Base-by-base conservation (phyloP, 768 basidiomycete genomes). In the Termitomyces sp. region DNA sequence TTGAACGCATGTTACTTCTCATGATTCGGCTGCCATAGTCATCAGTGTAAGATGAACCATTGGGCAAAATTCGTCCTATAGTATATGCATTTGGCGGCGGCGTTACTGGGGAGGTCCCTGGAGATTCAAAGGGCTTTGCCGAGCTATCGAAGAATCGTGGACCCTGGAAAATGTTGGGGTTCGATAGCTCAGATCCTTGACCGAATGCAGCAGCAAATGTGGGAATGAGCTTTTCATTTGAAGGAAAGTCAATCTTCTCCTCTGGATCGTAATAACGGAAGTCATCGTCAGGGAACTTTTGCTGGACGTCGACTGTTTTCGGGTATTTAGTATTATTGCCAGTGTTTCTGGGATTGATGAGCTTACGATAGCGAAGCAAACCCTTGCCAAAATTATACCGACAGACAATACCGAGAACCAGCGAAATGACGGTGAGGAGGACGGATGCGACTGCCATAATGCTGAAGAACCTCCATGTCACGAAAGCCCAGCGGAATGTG, bases 331-430 rank as follows among this genome's bases (percentile, higher is more conserved):
- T 48, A 59, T 40, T 16, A 26, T 14, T 53, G 58, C 24, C 38
- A 8, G 45, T 49, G 9, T n/a, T 48, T 20, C 42, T 33, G n/a
- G 12, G 28, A 53, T 52, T 32, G 20, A 20, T 44, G 20, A 16
- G 73, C 88, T 73, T 61, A 91, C 89, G 72, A 68, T 86, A 85
- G 22, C 78, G 79, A 57, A 78, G 71, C 58, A 92, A 73, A 24
- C 90, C 90, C 69, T 87, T 89, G 57, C 86, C 87, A 64, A 92
- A 92, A 73, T 92, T 91, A 64, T 82, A 67, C 36, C 84, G 79
- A 67, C 89, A 91, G 60, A 85, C 61, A 36, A 90, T 63, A 3
- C 87, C 90, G 48, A 92, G 67, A 55, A 85, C 62, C 63, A 89
- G 76, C 0, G 83, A 77, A 26, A 76, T 50, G 16, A 85, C 57